Base-by-base conservation (phyloP, 768 basidiomycete species). In the Calocybe cyanea region DNA sequence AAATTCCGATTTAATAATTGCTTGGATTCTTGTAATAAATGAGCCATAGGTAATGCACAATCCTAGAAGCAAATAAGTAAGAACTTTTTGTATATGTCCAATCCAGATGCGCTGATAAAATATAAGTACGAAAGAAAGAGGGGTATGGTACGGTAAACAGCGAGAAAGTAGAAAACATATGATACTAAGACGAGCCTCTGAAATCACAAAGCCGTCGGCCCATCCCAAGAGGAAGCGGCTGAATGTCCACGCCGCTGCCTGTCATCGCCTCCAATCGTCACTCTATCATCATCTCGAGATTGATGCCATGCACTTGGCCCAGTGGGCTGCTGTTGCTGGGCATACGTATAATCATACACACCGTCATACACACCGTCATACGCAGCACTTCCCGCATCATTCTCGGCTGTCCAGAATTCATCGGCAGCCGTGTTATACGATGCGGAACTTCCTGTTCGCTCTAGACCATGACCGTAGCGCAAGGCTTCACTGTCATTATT, bases 401-500 rank as follows among this genome's bases (percentile, higher is more conserved):
- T 51, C 14, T 59, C 71, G 13, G 59, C 62, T n/a, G 57, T 52
- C 58, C 62, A 71, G 36, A 63, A 70, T 3, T 69, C 73, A 23
- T 76, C 74, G 13, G 59, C 62, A n/a, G 69, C 75, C 31, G 76
- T 73, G 31, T 65, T 63, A 53, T 63, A 75, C 43, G 73, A 71
- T 13, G 68, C 66, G 30, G 65, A 63, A 44, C 69, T 76, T 14
- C 60, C 61, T 19, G 72, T 62, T 32, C 68, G 57, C 51, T 63
- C 60, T 38, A 55, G 53, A 10, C 41, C 46, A 38, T 58, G 51
- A 5, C 52, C 47, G 20, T 55, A 24, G 7, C 33, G 45, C 1
- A 24, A 23, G 4, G 48, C 34, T 10, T 49, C 52, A 31, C 48
- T 37, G 31, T 53, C 55, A 38, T 51, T 51, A 38, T 51, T 51